phyloP scores from a whole-genome alignment of 805 yeast species.

The Suhomyces sp. region DNA sequence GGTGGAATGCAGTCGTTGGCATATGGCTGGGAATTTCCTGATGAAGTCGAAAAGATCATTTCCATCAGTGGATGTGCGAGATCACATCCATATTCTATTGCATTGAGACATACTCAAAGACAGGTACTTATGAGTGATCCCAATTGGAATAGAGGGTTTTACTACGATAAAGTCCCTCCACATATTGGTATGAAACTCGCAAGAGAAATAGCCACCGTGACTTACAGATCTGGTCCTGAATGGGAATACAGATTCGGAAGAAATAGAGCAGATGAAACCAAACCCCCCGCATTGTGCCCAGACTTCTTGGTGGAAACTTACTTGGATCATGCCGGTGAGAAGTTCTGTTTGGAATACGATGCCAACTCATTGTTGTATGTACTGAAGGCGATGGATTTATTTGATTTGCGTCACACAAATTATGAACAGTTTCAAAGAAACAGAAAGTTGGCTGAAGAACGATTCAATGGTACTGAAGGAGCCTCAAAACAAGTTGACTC shows the following conservation, averaged over 20 bases:
- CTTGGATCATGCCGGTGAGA: slow-evolving; percentile 92
- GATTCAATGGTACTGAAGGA: slow-evolving; percentile 3
- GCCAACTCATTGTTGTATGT: slow-evolving; percentile 85
- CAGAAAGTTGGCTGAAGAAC: slow-evolving; percentile 37
- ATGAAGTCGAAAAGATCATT: slow-evolving; percentile 67
- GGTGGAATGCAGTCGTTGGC: slow-evolving; percentile 99
- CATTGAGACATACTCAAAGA: slow-evolving; percentile 88
- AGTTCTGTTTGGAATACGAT: slow-evolving; percentile 87
- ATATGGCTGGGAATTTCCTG: slow-evolving; percentile 79
- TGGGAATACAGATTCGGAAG: slow-evolving; percentile 94
- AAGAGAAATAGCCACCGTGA: slow-evolving; percentile 89
- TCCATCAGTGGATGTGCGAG: slow-evolving; percentile 92
- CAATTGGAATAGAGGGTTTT: slow-evolving; percentile 89
- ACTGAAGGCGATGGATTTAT: slow-evolving; percentile 92
- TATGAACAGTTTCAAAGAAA: slow-evolving; percentile 42
- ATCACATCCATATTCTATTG: slow-evolving; percentile 91
- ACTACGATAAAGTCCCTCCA: slow-evolving; percentile 79
- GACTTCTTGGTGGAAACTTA: slow-evolving; percentile 92
- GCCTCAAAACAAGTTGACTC: slow-evolving; percentile 8
- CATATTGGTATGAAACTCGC: slow-evolving; percentile 95
- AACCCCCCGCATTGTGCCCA: slow-evolving; percentile 86
- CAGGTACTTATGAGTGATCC: slow-evolving; percentile 94
- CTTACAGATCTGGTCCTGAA: slow-evolving; percentile 94
- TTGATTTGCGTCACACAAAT: slow-evolving; percentile 65
- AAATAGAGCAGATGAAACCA: slow-evolving; percentile 75